Evolutionary conservation across 2,329 filamentous ascomycete genomes (phyloP), one percentile per base, ranked within the genome.

Genomic region (Cladosporium sphaerospermum): DNA sequence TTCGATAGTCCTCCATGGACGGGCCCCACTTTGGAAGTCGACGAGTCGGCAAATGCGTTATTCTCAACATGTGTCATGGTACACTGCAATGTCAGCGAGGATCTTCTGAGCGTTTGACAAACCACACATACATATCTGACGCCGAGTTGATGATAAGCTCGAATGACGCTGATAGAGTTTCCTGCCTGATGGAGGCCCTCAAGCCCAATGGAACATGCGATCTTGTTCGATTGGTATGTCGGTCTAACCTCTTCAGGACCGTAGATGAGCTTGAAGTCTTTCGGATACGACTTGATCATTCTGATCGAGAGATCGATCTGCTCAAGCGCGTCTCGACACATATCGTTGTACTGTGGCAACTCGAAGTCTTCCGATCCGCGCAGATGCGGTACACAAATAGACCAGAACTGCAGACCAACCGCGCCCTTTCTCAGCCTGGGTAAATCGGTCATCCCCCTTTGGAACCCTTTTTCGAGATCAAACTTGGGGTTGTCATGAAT

Each of bases 131-230:
- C 66, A 48, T 73, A 73, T 16, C 70, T 64, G 2, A 65, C 68
- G 8, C 71, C 71, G 2, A 74, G 61, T 18, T 65, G 52, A 51
- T 68, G 66, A 54, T 68, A 64, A 50, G 68, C 67, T 6, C 70
- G 64, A 18, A 73, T 64, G 13, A 62, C 63, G 1, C 65, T 66
- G 23, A 70, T 65, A 44, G 61, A 64, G 7, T 64, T 63, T 1
- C 69, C 71, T 1, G 68, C 59, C 56, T 70, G 67, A 52, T 72
- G 71, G 6, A 59, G 45, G 3, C 60, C 70, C 57, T 73, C 71
- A 10, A 71, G 66, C 0, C 71, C 70, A 42, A 71, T 64, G 59
- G 71, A 70, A 45, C 65, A 68, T 1, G 69, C 63, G 6, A 73
- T 69, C 8, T 59, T 63, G 1, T 68, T 68, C 1, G 53, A 39